Base-by-base conservation (phyloP, 805 yeast species). In the Geotrichum ghanense region DNA sequence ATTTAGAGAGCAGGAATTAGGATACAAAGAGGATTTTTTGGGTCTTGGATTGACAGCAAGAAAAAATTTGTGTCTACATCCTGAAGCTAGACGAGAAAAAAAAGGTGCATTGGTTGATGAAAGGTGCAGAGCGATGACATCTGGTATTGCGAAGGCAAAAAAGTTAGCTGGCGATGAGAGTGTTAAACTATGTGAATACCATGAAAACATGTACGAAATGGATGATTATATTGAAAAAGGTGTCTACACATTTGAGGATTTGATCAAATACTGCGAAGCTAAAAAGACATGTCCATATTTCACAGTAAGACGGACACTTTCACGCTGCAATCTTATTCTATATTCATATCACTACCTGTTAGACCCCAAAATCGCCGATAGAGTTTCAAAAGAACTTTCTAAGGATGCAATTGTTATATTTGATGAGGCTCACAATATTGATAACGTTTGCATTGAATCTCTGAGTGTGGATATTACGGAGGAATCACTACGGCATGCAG, bases 341-440 rank as follows among this genome's bases (percentile, higher is more conserved):
- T 92, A 92, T 66, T 90, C 97, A 2, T 92, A 92, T 65, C 99
- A 92, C 67, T 92, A 92, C 71, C 69, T 92, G 48, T 71, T 92
- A 54, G 99, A 92, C 62, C 99, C 99, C 19, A 92, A 92, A 61
- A 92, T 92, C 62, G 92, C 97, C 1, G 96, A 88, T 53, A 72
- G 98, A 51, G 99, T 92, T 19, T 88, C 97, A 3, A 78, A 74
- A 52, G 97, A 92, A 59, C 74, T 92, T 44, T 84, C 95, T 17
- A 86, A 88, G 54, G 97, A 92, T 59, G 76, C 94, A 46, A 92
- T 92, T 50, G 83, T 92, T 51, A 94, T 92, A 35, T 92, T 92
- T 61, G 99, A 92, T 67, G 99, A 92, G 68, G 98, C 98, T 43
- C 99, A 92, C 64, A 92, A 92, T 66, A 92, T 92, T 48, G 98